Conservation (phyloP, 495 filamentous ascomycete species). For the Podospora pseudocomata region DNA sequence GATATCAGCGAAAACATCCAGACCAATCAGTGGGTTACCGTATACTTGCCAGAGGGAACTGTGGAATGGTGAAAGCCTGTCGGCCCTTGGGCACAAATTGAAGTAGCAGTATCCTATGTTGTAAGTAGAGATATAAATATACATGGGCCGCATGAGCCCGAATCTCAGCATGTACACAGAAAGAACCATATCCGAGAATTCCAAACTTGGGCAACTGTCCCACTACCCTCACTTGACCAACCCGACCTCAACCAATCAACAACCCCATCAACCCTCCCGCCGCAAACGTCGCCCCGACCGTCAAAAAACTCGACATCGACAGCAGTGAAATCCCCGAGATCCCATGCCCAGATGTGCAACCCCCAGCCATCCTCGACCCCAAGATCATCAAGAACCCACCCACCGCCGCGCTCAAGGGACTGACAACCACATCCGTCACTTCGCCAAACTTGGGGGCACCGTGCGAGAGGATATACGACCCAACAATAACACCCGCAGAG, state of each 20-base stretch:
- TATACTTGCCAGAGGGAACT: no score
- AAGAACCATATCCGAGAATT: not conserved
- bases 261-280: slow-evolving; percentile 37
- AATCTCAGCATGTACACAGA: not conserved
- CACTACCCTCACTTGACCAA: not conserved
- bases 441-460: slow-evolving; percentile 27
- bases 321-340: slow-evolving; percentile 53
- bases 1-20: no score
- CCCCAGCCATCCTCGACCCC: slow-evolving; percentile 53
- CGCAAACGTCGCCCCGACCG: slow-evolving; percentile 47
- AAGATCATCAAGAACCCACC: slow-evolving; percentile 52
- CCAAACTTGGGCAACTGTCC: not conserved
- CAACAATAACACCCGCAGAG: slow-evolving; percentile 41
- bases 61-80: no score
- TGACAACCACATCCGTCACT: slow-evolving; percentile 22
- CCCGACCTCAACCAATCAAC: slow-evolving; percentile 15
- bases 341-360: slow-evolving; percentile 59
- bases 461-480: slow-evolving; percentile 35
- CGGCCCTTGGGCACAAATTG: no score
- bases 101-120: no score
- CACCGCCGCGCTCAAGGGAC: slow-evolving; percentile 35
- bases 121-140: no score
- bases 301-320: slow-evolving; percentile 50
- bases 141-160: no score
- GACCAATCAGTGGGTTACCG: no score